phyloP scores from a whole-genome alignment of 164 flowering plant genomes.

The Berberis vulgaris region DNA sequence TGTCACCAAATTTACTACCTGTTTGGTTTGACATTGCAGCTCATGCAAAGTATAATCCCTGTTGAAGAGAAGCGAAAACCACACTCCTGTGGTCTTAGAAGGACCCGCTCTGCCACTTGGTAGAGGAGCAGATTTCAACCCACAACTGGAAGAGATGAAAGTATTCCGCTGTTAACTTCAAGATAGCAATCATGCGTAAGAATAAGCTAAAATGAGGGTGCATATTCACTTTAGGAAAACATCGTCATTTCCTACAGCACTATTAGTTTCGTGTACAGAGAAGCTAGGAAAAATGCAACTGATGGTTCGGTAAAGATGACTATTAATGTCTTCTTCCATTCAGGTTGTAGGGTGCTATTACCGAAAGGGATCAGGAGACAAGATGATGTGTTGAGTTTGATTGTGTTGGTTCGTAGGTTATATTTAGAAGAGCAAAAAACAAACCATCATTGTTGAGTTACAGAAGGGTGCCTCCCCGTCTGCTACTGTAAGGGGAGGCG shows the following conservation, averaged over 20 bases:
- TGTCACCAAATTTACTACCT: background rate
- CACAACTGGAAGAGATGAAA: background rate
- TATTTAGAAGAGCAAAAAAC: background rate
- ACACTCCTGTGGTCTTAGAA: constrained; percentile 26
- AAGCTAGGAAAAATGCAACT: background rate
- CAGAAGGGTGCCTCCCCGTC: background rate
- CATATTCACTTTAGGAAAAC: no score
- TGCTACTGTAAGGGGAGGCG: constrained; percentile 1
- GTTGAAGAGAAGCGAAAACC: constrained; percentile 31
- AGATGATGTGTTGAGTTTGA: background rate
- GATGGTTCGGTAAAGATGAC: background rate
- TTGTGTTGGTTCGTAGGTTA: background rate
- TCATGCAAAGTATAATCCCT: constrained; percentile 40
- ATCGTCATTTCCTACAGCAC: no score
- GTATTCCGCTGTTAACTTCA: background rate
- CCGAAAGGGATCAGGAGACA: background rate
- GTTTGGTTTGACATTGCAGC: constrained; percentile 22
- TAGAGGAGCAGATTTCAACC: constrained; percentile 16
- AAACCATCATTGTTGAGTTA: background rate
- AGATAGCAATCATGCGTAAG: no score
- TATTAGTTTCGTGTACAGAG: background rate
- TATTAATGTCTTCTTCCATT: background rate
- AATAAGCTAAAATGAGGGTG: no score
- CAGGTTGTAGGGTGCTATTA: background rate
- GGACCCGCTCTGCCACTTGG: constrained; percentile 35